Conservation (phyloP, 2,329 filamentous ascomycete species). For the Pseudogymnoascus sp. region DNA sequence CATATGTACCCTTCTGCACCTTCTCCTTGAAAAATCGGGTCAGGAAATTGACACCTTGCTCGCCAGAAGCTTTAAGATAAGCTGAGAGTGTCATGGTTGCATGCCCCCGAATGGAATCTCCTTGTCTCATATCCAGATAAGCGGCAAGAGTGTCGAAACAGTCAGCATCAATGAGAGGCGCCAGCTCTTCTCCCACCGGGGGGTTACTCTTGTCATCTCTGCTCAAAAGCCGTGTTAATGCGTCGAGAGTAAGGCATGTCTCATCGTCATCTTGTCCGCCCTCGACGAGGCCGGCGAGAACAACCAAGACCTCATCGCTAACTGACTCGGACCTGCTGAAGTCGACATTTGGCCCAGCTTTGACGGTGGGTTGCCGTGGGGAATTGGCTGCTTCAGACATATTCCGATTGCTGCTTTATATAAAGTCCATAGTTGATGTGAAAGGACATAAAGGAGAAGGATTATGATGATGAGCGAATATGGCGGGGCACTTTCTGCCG, state of each 20-base stretch:
- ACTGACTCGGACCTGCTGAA: slow-evolving; percentile 45
- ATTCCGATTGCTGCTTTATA: slow-evolving; percentile 6
- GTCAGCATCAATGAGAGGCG: slow-evolving; percentile 60
- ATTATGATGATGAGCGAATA: slow-evolving; percentile 7
- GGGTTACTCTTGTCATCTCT: slow-evolving; percentile 36
- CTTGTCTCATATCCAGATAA: slow-evolving; percentile 76
- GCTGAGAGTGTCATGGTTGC: slow-evolving; percentile 76
- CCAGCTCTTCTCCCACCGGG: slow-evolving; percentile 40
- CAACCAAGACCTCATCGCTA: slow-evolving; percentile 37
- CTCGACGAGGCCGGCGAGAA: slow-evolving; percentile 84
- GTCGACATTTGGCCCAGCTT: slow-evolving; percentile 18
- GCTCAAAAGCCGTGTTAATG: slow-evolving; percentile 52
- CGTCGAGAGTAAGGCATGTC: slow-evolving; percentile 51
- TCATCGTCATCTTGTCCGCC: slow-evolving; percentile 76
- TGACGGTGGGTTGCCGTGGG: not conserved
- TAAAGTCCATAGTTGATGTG: slow-evolving; percentile 3
- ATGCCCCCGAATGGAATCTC: slow-evolving; percentile 66
- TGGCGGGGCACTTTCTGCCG: slow-evolving; percentile 8
- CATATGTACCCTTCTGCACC: slow-evolving; percentile 67
- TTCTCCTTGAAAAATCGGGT: slow-evolving; percentile 66
- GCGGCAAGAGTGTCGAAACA: slow-evolving; percentile 79
- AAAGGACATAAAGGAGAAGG: not conserved
- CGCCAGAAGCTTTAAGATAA: slow-evolving; percentile 68
- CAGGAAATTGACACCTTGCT: slow-evolving; percentile 63
- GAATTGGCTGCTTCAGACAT: not conserved